These are phyloP conservation scores for Parathielavia appendiculata DNA, from an alignment of 495 filamentous ascomycete genomes.

Conservation along the genomic window DNA sequence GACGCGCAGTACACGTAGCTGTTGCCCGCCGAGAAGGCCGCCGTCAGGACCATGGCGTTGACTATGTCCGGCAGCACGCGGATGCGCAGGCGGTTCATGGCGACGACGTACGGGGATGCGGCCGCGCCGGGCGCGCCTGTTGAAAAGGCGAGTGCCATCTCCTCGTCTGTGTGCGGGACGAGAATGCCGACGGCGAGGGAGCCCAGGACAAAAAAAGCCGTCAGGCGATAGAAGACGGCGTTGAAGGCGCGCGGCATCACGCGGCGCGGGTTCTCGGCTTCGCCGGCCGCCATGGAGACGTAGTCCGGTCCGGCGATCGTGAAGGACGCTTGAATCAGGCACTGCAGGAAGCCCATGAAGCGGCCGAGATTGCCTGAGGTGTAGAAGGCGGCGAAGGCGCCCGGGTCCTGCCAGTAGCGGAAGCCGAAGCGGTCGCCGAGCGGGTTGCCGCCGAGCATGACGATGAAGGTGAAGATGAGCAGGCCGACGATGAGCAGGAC, in stretches of 20 bases:
- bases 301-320: conserved; percentile 80
- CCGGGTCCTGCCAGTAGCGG: conserved; percentile 67
- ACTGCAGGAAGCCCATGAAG: conserved; percentile 67
- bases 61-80: conserved; percentile 67
- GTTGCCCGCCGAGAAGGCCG: conserved; percentile 79
- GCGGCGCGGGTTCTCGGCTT: conserved; percentile 62
- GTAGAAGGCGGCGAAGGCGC: conserved; percentile 61
- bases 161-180: conserved; percentile 53
- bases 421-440: conserved; percentile 66
- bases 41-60: conserved; percentile 70
- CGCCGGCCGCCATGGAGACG: conserved; percentile 70
- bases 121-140: conserved; percentile 54
- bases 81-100: conserved; percentile 71
- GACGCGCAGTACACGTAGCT: conserved; percentile 80
- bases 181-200: conserved; percentile 64
- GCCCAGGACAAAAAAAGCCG: conserved; percentile 69
- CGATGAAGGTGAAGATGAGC: conserved; percentile 66
- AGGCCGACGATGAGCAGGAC: conserved; percentile 62
- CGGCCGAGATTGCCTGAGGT: conserved; percentile 55
- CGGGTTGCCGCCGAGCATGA: conserved; percentile 71
- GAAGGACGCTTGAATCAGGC: conserved; percentile 71
- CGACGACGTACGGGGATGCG: conserved; percentile 81
- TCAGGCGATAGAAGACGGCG: conserved; percentile 70
- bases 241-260: conserved; percentile 69
- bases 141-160: conserved; percentile 50